Evolutionary conservation across 495 filamentous ascomycete genomes (phyloP).

Genomic region (Choiromyces venosus): DNA sequence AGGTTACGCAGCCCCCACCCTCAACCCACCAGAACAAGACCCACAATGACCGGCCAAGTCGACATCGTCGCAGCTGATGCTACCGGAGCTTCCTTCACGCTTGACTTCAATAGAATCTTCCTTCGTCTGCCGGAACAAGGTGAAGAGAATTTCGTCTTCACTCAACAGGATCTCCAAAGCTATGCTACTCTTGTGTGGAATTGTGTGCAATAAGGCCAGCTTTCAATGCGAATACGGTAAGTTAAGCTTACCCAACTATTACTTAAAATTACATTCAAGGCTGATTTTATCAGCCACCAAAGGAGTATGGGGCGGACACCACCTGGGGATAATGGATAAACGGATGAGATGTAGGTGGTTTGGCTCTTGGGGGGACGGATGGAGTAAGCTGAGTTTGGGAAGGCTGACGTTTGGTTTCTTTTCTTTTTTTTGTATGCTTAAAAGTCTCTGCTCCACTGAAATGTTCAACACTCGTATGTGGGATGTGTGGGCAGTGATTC

Average conservation of each 20-base stretch:
- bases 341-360: not conserved
- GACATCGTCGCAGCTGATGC: not conserved
- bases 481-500: not conserved
- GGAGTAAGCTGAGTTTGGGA: not conserved
- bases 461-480: not conserved
- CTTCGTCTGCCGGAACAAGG: conserved; percentile 1
- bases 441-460: not conserved
- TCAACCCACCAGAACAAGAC: not conserved
- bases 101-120: conserved; percentile 12
- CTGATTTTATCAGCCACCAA: not conserved
- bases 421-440: not conserved
- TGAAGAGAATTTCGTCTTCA: conserved; percentile 12
- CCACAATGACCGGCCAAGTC: not conserved
- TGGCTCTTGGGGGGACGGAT: not conserved
- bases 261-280: not conserved
- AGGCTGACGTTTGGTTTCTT: not conserved
- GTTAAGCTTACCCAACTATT: not conserved
- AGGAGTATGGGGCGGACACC: not conserved
- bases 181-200: not conserved
- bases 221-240: not conserved
- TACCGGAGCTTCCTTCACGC: not conserved
- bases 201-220: not conserved
- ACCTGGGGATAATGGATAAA: not conserved
- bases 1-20: not conserved
- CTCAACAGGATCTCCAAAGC: conserved; percentile 1